A percentile compares a stretch with the other conserved stretches of the same genome.
Conservation (phyloP, 331 rosid species). For the Telfairia occidentalis region DNA sequence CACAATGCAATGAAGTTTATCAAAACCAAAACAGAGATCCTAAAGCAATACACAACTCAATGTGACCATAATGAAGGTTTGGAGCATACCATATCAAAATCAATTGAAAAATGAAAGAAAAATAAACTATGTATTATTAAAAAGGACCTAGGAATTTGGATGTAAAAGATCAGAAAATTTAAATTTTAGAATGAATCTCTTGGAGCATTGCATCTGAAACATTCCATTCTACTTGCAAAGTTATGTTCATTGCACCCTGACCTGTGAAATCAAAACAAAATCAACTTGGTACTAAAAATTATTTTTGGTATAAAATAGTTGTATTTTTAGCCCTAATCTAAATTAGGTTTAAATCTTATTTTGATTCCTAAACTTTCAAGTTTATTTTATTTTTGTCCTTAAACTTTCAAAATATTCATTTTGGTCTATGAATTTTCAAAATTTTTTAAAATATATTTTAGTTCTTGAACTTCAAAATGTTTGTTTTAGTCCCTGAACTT, state of each 20-base stretch:
- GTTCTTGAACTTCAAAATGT: too few relatives aligned
- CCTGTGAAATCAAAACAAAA: constrained; percentile 18
- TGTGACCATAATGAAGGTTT: not conserved
- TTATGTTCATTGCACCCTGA: constrained; percentile 83
- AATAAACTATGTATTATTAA: not conserved
- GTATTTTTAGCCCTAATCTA: too few relatives aligned
- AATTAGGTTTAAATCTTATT: too few relatives aligned
- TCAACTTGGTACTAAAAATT: not conserved
- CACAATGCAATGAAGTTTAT: not conserved
- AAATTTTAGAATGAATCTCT: constrained; percentile 34
- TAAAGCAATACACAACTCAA: not conserved
- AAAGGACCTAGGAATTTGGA: not conserved
- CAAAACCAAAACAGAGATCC: not conserved
- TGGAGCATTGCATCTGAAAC: constrained; percentile 80
- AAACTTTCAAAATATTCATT: too few relatives aligned
- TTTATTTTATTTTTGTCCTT: too few relatives aligned
- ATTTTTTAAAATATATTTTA: too few relatives aligned
- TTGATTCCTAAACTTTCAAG: too few relatives aligned
- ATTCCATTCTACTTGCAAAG: constrained; percentile 75
- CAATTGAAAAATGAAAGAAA: not conserved
- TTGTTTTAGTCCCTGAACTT: too few relatives aligned
- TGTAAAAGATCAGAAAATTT: not conserved
- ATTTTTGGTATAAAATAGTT: too few relatives aligned
- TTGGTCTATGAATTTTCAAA: too few relatives aligned
- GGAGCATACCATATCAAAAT: not conserved